phyloP scores from a whole-genome alignment of 2,329 filamentous ascomycete species.

The Amphichorda felina region DNA sequence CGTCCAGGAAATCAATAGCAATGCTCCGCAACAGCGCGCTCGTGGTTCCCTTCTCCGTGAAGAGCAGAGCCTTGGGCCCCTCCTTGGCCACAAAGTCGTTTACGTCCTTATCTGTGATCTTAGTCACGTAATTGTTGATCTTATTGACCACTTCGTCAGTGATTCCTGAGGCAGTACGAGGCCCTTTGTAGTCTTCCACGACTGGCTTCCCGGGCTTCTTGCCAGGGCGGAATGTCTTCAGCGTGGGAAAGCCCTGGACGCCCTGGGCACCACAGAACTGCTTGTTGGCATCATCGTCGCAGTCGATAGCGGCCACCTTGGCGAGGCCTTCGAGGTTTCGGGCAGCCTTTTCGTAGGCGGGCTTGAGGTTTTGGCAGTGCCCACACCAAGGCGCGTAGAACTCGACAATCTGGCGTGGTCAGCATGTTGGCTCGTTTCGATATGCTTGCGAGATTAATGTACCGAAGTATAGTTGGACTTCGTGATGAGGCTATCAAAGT shows the following conservation, averaged over 20 bases:
- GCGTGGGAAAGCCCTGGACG: conserved; percentile 85
- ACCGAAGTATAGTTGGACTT: conserved; percentile 89
- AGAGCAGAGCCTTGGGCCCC: conserved; percentile 75
- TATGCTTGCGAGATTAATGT: background rate
- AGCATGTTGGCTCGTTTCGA: conserved; percentile 2
- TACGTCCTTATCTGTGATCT: conserved; percentile 67
- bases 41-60: conserved; percentile 85
- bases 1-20: conserved; percentile 81
- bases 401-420: conserved; percentile 44
- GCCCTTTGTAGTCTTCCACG: conserved; percentile 84
- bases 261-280: conserved; percentile 74
- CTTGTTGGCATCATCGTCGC: conserved; percentile 91
- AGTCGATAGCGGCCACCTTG: conserved; percentile 90
- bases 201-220: conserved; percentile 65
- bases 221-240: conserved; percentile 83
- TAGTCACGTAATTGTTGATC: conserved; percentile 86
- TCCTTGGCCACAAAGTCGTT: conserved; percentile 64
- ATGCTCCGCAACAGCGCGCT: conserved; percentile 73
- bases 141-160: conserved; percentile 74
- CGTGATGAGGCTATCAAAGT: conserved; percentile 71
- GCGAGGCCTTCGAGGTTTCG: conserved; percentile 81
- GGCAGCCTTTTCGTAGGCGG: conserved; percentile 88
- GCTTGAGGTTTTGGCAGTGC: conserved; percentile 92
- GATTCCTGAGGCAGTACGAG: conserved; percentile 74
- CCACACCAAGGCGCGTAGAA: conserved; percentile 99